phyloP scores from a whole-genome alignment of 306 rosid genomes.

The Sicyos baderoa region DNA sequence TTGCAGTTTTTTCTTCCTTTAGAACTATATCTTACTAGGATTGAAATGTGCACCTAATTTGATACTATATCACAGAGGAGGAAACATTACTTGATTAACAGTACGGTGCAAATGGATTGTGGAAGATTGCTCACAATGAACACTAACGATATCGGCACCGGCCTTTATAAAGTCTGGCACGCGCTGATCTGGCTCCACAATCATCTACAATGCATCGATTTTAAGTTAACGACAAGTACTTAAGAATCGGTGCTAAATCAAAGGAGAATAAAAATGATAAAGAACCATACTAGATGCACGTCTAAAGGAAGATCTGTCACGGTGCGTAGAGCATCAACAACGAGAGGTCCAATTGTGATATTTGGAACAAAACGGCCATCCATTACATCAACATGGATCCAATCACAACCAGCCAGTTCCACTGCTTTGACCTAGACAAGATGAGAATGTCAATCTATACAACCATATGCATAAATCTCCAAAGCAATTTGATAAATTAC shows the following conservation, averaged over 20 bases:
- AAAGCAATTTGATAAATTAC: background rate
- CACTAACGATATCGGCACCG: constrained; percentile 96
- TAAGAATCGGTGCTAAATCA: background rate
- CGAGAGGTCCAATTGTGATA: constrained; percentile 95
- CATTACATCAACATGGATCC: constrained; percentile 99
- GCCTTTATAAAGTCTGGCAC: constrained; percentile 99
- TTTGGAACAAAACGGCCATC: constrained; percentile 99
- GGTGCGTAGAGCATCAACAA: constrained; percentile 94
- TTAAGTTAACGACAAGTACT: constrained; percentile 12
- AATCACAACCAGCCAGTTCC: constrained; percentile 99
- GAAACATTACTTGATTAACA: constrained; percentile 53
- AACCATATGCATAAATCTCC: background rate
- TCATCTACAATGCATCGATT: constrained; percentile 54
- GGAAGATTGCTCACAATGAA: constrained; percentile 84
- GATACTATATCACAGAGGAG: constrained; percentile 1
- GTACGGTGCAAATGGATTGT: constrained; percentile 98
- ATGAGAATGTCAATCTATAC: constrained; percentile 13
- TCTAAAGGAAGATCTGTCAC: constrained; percentile 99
- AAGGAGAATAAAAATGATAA: constrained; percentile 15
- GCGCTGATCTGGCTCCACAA: constrained; percentile 93
- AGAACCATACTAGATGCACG: constrained; percentile 75
- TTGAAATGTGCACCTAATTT: background rate
- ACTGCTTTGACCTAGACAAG: constrained; percentile 81
- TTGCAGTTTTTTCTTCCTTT: background rate
- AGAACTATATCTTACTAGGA: background rate